Base-by-base conservation (phyloP, 2,329 filamentous ascomycete species). In the Penicillium crustosum region DNA sequence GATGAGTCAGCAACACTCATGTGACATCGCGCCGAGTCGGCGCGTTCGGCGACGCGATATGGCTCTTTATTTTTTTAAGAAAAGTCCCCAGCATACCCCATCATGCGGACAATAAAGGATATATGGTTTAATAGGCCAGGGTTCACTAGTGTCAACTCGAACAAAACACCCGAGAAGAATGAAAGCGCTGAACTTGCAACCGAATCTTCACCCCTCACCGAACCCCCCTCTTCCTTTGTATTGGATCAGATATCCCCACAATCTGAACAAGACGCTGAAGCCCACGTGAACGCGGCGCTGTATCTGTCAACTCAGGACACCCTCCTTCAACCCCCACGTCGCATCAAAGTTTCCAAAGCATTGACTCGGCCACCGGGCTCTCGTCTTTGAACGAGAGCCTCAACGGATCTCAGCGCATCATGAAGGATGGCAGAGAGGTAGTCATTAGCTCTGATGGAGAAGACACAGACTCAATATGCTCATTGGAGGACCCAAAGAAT, bases 391-490 rank as follows among this genome's bases (percentile, higher is more conserved):
- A 57, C 27, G 56, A 58, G 38, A 70, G 67, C 52, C 66, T 68
- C 39, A 63, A 57, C 41, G 68, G 66, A 49, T 76, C 79, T 58
- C 78, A 84, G 70, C 78, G 85, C 65, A 74, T 84, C 13, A 77
- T 88, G 55, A 89, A 78, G 57, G 77, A 82, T 65, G 83, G 83
- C 3, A 70, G 79, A 53, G 73, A 80, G 55, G 70, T 81, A 3
- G 78, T 93, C 41, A 81, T 81, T 45, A 87, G 84, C 53, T 92
- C 90, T 0, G 90, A 93, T 67, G 88, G 89, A 10, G 88, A 89
- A n/a, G 83, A 83, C 19, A 82, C 81, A 29, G 81, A 83, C 49
- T 88, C 87, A 0, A 78, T 83, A 57, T 78, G 75, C 51, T 82
- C 80, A 1, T 67, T 85, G 21, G 81, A 82, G 58, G 80, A 82